Evolutionary conservation across 768 basidiomycete species (phyloP), one percentile per base, ranked within the genome.

Genomic region (Boletus reticulatus): DNA sequence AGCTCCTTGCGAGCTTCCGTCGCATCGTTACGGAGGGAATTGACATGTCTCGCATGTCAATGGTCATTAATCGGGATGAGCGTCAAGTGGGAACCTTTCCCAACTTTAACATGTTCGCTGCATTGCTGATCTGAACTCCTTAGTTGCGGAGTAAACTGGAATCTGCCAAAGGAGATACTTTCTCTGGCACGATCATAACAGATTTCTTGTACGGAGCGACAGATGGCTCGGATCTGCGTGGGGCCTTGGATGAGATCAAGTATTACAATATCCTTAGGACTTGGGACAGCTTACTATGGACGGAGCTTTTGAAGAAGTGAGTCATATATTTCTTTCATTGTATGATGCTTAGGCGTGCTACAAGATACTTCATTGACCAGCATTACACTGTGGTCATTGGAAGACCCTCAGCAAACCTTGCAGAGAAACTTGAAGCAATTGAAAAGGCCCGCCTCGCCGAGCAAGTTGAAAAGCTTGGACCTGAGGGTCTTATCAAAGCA

Each of bases 1-100:
- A 82, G 66, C 77, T 98, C 42, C 83, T 80, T 61, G 76, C 73
- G 1, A 89, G 88, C 62, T 76, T 99, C 38, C 68, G 78, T 59
- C 82, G 83, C 41, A 88, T 98, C 50, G 82, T 80, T 9, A 64
- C 79, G 17, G 83, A 88, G 50, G 94, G 90, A 4, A 77, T 98
- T 47, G 92, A 98, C 70, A 94, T 98, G 88, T 78, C 85, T 31
- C 78, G 96, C 11, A 97, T 99, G 88, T 70, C 73, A 16, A 87
- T 91, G 83, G 78, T 97, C 17, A 84, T 99, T 44, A 83, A 86
- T 60, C 78, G 94, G 48, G 93, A 97, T 62, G 89, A 92, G 72
- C 85, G 94, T 52, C 93, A 94, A 78, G 87, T 89, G 57, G 49
- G 70, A 61, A 16, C 16, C 27, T 24, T 31, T 32, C 2, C 36